These are phyloP conservation scores for Waltiozyma solani DNA, from an alignment of 1,139 yeast species.

Conservation along the genomic window DNA sequence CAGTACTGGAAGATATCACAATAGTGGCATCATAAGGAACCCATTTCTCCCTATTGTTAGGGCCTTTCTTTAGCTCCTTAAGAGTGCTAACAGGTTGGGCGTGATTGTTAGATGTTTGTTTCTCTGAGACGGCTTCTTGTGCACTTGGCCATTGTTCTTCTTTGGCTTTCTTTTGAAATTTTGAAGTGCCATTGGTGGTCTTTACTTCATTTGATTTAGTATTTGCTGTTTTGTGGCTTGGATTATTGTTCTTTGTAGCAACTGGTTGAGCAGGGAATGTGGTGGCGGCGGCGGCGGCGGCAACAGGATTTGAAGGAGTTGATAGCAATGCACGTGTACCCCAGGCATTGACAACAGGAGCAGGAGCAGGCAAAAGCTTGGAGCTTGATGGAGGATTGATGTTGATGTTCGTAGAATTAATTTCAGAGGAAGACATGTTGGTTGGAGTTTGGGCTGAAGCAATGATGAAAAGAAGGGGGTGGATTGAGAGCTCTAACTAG, in stretches of 20 bases:
- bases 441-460: not conserved
- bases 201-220: too few relatives aligned
- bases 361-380: slow-evolving; percentile 21
- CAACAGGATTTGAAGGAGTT: too few relatives aligned
- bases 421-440: not conserved
- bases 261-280: too few relatives aligned
- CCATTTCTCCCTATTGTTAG: slow-evolving; percentile 74
- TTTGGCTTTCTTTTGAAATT: not conserved
- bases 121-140: slow-evolving; percentile 3
- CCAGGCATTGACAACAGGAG: slow-evolving; percentile 22
- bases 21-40: slow-evolving; percentile 78
- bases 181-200: too few relatives aligned
- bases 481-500: not conserved
- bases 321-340: slow-evolving; percentile 6
- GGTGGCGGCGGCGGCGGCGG: too few relatives aligned
- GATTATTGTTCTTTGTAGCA: too few relatives aligned
- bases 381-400: slow-evolving; percentile 9
- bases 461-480: not conserved
- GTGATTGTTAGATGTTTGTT: too few relatives aligned
- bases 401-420: not conserved
- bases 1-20: slow-evolving; percentile 22
- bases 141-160: not conserved
- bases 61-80: slow-evolving; percentile 21
- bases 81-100: slow-evolving; percentile 12
- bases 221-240: too few relatives aligned